Conservation (phyloP, 176 grass and related monocot genomes). For the Tillandsia leiboldiana region DNA sequence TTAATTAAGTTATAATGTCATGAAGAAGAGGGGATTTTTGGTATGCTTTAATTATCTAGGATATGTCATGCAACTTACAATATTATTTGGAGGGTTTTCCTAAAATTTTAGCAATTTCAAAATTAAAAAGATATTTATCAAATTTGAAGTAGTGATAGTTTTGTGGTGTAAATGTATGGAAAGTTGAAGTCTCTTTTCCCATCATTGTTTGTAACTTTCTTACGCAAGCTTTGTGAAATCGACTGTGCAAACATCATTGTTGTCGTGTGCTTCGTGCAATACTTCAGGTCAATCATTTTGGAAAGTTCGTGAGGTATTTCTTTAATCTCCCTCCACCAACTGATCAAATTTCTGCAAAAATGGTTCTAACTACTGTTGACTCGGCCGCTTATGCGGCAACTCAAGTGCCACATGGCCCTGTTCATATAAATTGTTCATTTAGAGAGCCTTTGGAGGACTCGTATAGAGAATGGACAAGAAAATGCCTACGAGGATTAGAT, state of each 20-base stretch:
- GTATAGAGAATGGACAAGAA: constrained; percentile 40
- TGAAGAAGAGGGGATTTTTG: too few species aligned
- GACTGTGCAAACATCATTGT: background rate
- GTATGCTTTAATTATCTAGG: too few species aligned
- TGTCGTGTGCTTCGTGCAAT: background rate
- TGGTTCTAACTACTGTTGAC: constrained; percentile 84
- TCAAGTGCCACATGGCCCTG: constrained; percentile 64
- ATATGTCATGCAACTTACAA: too few species aligned
- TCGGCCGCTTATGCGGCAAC: constrained; percentile 65
- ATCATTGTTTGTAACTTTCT: background rate
- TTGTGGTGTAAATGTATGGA: background rate
- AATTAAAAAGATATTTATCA: background rate
- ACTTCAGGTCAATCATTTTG: constrained; percentile 85
- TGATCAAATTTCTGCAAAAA: constrained; percentile 62
- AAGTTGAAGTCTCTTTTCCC: background rate
- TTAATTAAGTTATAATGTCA: too few species aligned
- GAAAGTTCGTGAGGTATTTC: constrained; percentile 67
- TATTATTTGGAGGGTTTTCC: too few species aligned
- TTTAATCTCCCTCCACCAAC: constrained; percentile 71
- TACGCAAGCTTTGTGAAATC: background rate
- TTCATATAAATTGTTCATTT: constrained; percentile 85
- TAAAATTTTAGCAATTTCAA: too few species aligned
- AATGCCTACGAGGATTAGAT: constrained; percentile 67
- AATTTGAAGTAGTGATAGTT: background rate
- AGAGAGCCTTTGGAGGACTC: constrained; percentile 71